These are phyloP conservation scores for Rehmannia glutinosa DNA, from an alignment of 257 asterid genomes.

Conservation along the genomic window DNA sequence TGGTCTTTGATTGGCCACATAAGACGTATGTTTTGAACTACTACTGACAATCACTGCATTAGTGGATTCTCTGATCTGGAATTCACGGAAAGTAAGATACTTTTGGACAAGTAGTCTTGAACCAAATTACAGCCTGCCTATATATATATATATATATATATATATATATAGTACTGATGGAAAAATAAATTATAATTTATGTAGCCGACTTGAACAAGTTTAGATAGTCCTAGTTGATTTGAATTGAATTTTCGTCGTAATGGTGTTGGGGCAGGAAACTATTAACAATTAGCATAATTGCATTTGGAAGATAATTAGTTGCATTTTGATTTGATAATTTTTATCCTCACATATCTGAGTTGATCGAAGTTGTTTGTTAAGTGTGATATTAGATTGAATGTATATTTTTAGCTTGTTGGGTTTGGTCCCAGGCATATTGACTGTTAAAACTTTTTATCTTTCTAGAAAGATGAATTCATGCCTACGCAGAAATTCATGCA, in stretches of 20 bases:
- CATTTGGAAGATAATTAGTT: neutral
- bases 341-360: neutral
- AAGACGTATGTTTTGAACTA: neutral
- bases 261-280: neutral
- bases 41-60: neutral
- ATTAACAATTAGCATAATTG: neutral
- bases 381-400: no score
- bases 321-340: neutral
- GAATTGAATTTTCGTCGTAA: neutral
- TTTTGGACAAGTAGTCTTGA: neutral
- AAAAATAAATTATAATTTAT: neutral
- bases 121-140: neutral
- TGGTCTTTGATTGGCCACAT: neutral
- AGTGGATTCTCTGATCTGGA: neutral
- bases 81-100: neutral
- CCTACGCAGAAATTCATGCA: neutral
- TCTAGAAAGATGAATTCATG: neutral
- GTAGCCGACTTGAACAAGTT: neutral
- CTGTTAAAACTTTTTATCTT: neutral
- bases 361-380: neutral
- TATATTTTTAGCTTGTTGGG: no score
- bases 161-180: neutral
- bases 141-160: no score
- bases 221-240: neutral
- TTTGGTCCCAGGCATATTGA: no score